Conservation (phyloP, 495 filamentous ascomycete genomes). For the Lasiosphaeria hispida region DNA sequence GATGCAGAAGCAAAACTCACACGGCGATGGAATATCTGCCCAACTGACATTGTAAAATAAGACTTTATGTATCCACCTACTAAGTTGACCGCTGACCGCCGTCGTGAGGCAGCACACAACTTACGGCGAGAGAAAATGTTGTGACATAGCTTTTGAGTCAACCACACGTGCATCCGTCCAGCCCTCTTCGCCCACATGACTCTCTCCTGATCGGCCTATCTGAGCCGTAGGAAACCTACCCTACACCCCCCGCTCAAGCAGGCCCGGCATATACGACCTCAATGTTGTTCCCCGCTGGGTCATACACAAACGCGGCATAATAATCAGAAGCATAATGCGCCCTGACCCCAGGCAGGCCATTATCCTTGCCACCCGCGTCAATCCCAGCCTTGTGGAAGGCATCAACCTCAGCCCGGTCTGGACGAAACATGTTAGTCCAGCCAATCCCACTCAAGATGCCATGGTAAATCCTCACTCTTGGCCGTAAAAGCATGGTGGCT, state of each 20-base stretch:
- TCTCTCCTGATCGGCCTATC: no score
- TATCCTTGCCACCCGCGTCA: conserved; percentile 28
- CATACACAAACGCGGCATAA: conserved; percentile 51
- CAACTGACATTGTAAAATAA: no score
- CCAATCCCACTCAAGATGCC: conserved; percentile 7
- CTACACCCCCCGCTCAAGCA: neutral
- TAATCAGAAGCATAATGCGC: conserved; percentile 39
- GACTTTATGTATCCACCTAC: no score
- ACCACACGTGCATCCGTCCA: no score
- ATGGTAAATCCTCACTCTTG: conserved; percentile 9
- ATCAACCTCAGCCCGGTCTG: conserved; percentile 23
- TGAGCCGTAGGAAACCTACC: neutral
- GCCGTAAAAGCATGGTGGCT: no score
- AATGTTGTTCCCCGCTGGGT: conserved; percentile 53
- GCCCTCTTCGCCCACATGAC: no score
- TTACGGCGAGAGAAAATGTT: no score
- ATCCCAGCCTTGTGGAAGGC: conserved; percentile 22
- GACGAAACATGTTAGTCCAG: neutral
- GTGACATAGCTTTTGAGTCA: no score
- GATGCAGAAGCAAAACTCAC: no score
- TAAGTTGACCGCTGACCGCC: no score
- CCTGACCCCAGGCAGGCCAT: conserved; percentile 48
- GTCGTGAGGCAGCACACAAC: no score
- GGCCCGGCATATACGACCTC: conserved; percentile 33
- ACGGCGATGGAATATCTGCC: no score